Conservation (phyloP, 805 yeast genomes). For the Lipomyces spencermartinsiae region DNA sequence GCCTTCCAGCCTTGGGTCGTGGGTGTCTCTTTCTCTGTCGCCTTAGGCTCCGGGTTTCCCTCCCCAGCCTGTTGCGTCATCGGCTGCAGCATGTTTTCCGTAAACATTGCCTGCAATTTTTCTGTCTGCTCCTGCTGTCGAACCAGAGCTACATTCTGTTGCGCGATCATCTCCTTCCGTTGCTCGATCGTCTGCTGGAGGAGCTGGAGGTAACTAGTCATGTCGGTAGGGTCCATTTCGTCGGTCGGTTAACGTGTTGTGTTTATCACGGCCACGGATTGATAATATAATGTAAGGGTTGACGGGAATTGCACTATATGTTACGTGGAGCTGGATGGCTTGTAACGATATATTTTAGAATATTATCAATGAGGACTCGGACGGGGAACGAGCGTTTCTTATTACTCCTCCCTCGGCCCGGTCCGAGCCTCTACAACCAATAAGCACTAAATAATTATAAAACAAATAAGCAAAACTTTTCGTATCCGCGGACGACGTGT, state of each 20-base stretch:
- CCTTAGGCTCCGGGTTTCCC: constrained; percentile 1
- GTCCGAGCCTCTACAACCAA: too few species aligned
- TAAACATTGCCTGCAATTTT: not conserved
- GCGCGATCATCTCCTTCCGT: not conserved
- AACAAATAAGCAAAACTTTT: too few species aligned
- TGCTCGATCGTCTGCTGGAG: constrained; percentile 6
- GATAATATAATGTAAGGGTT: too few species aligned
- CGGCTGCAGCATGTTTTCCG: not conserved
- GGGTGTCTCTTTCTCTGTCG: not conserved
- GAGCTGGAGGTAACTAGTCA: not conserved
- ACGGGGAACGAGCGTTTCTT: too few species aligned
- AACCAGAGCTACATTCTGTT: too few species aligned
- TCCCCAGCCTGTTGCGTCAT: not conserved
- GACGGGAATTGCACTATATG: too few species aligned
- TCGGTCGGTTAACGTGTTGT: constrained; percentile 6
- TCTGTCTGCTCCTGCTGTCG: constrained; percentile 7
- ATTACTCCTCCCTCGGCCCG: too few species aligned
- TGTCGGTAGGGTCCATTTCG: not conserved
- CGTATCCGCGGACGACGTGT: too few species aligned
- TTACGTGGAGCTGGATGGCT: too few species aligned
- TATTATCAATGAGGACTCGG: too few species aligned
- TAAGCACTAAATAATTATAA: too few species aligned
- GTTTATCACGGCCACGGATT: not conserved
- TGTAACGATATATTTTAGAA: too few species aligned
- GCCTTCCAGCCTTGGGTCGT: not conserved